Conservation (phyloP, 441 rosid species). For the Manihot esculenta region DNA sequence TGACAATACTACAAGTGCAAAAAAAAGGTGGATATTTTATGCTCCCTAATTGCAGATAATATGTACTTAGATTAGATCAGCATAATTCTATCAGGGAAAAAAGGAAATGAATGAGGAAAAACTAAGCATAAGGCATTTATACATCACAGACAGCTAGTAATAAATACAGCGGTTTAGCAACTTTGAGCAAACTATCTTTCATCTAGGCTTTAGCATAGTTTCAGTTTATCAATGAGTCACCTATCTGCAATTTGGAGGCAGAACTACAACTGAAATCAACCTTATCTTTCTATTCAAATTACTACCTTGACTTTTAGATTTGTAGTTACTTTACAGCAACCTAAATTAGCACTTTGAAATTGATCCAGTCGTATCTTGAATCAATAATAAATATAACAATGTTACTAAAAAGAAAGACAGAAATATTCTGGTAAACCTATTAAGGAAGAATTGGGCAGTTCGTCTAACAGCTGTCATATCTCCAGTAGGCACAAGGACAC, state of each 20-base stretch:
- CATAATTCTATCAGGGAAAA: background rate
- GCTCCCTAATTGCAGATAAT: background rate
- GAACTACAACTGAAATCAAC: background rate
- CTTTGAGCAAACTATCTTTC: slow-evolving; percentile 4
- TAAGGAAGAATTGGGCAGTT: slow-evolving; percentile 92
- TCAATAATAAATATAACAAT: background rate
- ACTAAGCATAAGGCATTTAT: background rate
- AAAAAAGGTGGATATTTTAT: background rate
- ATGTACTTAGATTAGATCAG: slow-evolving; percentile 1
- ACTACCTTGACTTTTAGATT: background rate
- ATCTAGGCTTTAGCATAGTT: slow-evolving; percentile 9
- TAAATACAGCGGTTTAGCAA: too few species aligned
- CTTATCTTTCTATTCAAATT: slow-evolving; percentile 1
- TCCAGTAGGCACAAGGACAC: slow-evolving; percentile 99
- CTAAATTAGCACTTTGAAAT: background rate
- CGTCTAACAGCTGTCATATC: slow-evolving; percentile 95
- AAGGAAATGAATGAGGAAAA: background rate
- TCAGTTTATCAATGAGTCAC: background rate
- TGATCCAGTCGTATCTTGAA: slow-evolving; percentile 1
- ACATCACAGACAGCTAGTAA: background rate
- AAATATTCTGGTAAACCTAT: slow-evolving; percentile 49
- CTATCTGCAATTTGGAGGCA: background rate
- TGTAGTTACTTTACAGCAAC: background rate
- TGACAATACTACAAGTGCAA: background rate
- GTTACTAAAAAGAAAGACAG: background rate